These are phyloP conservation scores for Plasmodium gonderi DNA, from an alignment of 169 alveolate genomes.

Conservation along the genomic window DNA sequence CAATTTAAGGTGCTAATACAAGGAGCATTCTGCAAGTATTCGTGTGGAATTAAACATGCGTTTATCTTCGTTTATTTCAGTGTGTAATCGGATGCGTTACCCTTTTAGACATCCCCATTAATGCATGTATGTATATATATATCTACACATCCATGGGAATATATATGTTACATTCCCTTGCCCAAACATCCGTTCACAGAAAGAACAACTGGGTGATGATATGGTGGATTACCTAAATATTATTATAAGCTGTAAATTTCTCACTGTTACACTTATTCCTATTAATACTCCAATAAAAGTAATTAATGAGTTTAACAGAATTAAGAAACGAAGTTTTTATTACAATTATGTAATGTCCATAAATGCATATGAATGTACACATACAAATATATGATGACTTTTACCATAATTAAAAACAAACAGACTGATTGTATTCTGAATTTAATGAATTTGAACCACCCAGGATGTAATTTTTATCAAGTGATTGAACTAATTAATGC, in stretches of 20 bases:
- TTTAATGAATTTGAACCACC: conserved; percentile 8
- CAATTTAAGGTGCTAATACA: conserved; percentile 11
- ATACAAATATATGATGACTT: conserved; percentile 4
- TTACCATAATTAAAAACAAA: neutral
- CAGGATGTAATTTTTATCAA: conserved; percentile 24
- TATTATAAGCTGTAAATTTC: conserved; percentile 26
- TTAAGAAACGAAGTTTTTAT: too few species aligned
- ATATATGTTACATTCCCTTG: neutral
- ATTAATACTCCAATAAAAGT: conserved; percentile 63
- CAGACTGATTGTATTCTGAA: conserved; percentile 56
- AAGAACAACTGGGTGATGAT: neutral
- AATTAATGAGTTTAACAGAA: neutral
- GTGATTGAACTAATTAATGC: conserved; percentile 64
- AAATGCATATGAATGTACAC: neutral
- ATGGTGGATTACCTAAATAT: conserved; percentile 17
- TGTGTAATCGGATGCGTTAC: neutral
- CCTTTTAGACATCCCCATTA: neutral
- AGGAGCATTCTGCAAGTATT: neutral
- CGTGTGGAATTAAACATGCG: too few species aligned
- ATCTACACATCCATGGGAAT: neutral
- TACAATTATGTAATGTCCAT: too few species aligned
- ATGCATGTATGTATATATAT: neutral
- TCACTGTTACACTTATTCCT: conserved; percentile 50
- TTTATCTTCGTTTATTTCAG: neutral
- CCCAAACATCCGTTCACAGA: neutral